phyloP scores from a whole-genome alignment of 805 yeast species.

The Kodamaea hsintzibuensis region DNA sequence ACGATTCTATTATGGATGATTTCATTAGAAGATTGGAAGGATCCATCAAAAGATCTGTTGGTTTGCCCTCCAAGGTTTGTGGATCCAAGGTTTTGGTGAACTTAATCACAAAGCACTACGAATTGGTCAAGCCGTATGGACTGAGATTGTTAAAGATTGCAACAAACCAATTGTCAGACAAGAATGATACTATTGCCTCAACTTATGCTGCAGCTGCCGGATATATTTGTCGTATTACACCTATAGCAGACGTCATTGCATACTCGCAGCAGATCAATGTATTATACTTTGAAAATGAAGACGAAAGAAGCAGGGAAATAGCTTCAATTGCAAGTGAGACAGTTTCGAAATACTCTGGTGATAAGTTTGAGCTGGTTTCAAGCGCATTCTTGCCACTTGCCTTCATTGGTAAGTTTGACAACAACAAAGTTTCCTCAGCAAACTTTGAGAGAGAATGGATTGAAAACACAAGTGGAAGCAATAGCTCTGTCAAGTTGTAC shows the following conservation, averaged over 20 bases:
- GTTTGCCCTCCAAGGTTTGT: constrained; percentile 88
- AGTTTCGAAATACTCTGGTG: constrained; percentile 67
- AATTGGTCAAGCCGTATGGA: constrained; percentile 50
- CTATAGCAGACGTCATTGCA: constrained; percentile 50
- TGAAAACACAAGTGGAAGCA: constrained; percentile 74
- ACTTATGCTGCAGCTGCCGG: constrained; percentile 84
- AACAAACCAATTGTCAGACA: constrained; percentile 59
- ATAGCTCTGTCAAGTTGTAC: constrained; percentile 67
- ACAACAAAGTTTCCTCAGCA: constrained; percentile 43
- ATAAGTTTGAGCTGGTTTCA: constrained; percentile 61
- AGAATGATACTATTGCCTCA: constrained; percentile 69
- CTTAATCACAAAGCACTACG: constrained; percentile 56
- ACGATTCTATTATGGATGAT: constrained; percentile 47
- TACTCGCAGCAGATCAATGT: constrained; percentile 52
- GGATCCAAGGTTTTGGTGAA: constrained; percentile 73
- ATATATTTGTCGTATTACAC: constrained; percentile 65
- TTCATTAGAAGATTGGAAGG: constrained; percentile 51
- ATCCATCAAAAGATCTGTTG: constrained; percentile 71
- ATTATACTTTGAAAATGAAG: constrained; percentile 57
- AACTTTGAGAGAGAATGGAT: constrained; percentile 70
- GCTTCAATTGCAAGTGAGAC: constrained; percentile 66
- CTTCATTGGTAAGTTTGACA: constrained; percentile 74
- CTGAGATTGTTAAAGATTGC: constrained; percentile 64
- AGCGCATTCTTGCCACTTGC: constrained; percentile 73
- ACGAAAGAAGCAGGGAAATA: constrained; percentile 47